These are phyloP conservation scores for Citrullus colocynthis DNA, from an alignment of 306 rosid species.

Conservation along the genomic window DNA sequence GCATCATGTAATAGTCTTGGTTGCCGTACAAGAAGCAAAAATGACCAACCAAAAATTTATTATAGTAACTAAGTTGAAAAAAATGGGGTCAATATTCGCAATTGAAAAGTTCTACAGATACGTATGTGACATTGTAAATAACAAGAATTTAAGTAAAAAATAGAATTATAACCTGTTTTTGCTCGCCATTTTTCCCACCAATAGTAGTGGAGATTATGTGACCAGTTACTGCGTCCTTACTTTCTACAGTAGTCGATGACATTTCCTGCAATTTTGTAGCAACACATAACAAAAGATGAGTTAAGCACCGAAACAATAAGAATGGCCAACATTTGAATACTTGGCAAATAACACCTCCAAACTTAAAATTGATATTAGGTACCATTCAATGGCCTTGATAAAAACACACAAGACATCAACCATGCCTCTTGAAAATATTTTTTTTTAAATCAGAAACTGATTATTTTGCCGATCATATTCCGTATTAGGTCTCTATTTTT, in stretches of 20 bases:
- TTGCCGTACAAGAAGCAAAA: neutral
- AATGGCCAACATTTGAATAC: neutral
- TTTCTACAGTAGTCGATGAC: constrained; percentile 54
- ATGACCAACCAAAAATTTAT: neutral
- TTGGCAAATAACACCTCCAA: neutral
- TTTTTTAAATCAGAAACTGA: neutral
- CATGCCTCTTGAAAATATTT: neutral
- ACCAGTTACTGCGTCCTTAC: constrained; percentile 77
- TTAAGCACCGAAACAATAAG: neutral
- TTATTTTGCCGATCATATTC: neutral
- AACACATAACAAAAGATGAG: neutral
- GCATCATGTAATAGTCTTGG: neutral
- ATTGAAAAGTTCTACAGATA: neutral
- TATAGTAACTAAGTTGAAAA: neutral
- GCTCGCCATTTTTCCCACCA: constrained; percentile 94
- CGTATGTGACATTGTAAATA: too few relatives aligned
- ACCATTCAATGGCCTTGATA: neutral
- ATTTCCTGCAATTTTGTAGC: constrained; percentile 55
- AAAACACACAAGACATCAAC: constrained; percentile 26
- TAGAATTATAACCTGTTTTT: constrained; percentile 52
- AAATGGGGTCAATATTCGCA: neutral
- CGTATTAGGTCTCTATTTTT: neutral
- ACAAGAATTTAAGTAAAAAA: neutral
- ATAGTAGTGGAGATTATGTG: constrained; percentile 90
- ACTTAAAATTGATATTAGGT: neutral